Evolutionary conservation across 345 rosid species (phyloP), one percentile per base, ranked within the genome.

Genomic region (Erysimum cheiranthoides): DNA sequence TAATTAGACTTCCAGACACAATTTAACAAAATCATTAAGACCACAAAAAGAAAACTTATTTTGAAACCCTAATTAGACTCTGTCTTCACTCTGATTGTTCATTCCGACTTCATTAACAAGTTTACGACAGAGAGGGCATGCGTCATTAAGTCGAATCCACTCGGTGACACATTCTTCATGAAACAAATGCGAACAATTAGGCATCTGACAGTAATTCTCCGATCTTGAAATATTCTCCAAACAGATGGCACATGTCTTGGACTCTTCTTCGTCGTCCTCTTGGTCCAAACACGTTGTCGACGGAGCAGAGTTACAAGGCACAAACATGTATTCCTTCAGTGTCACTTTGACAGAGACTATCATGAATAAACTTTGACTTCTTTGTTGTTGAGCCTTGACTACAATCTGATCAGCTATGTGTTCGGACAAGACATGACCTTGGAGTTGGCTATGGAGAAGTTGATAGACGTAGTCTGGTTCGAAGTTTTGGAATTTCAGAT

Each of bases 191-290:
- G 10, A 6, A 59, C 45, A 59, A 8, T 18, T 6, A 35, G 31
- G 10, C 64, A 40, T 40, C 6, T 6, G 36, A 25, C 27, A 4
- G 3, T 60, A 18, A 21, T 16, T 16, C 31, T 60, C 30, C 0
- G 46, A 35, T 16, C 16, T 3, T 5, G 2, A 18, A 17, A 61
- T 1, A 4, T 38, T 59, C 73, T 30, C 90, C 84, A 67, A 66
- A 66, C 60, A 50, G 67, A 76, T 31, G 38, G 81, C 42, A 88
- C 66, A 61, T 12, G 66, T 61, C 46, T 21, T 14, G 0, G 6
- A 32, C 5, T 32, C 5, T 14, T 56, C 59, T n/a, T 9, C 43
- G 35, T 39, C 25, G 40, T 1, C n/a, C 12, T 57, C 40, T 5
- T n/a, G 1, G 10, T 57, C 61, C 61, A 2, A 14, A n/a, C 7